Conservation (phyloP, 331 rosid species). For the Phaseolus coccineus region DNA sequence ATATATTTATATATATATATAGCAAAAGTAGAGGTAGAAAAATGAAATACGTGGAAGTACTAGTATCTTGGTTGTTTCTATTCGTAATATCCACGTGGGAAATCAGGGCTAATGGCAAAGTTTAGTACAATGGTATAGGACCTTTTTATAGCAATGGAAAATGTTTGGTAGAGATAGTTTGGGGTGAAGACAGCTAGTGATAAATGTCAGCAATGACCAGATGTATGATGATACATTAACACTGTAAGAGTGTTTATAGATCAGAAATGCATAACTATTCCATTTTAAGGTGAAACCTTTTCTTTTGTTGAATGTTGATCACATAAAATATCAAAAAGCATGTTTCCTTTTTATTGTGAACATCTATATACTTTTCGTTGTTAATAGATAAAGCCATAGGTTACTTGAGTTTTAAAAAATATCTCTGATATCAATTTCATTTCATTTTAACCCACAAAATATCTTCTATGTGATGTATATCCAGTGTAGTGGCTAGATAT, state of each 20-base stretch:
- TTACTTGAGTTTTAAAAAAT: neutral
- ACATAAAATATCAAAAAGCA: neutral
- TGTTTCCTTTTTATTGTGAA: neutral
- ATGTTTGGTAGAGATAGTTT: slow-evolving; percentile 5
- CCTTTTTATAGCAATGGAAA: slow-evolving; percentile 10
- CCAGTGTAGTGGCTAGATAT: neutral
- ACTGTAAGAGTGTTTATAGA: neutral
- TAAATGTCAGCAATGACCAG: neutral
- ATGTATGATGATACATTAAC: neutral
- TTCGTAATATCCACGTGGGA: slow-evolving; percentile 18
- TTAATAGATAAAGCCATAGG: neutral
- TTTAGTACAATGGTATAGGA: slow-evolving; percentile 17
- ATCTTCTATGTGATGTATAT: neutral
- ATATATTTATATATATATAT: neutral
- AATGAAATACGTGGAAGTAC: slow-evolving; percentile 3
- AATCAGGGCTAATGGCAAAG: slow-evolving; percentile 5
- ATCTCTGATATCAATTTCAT: neutral
- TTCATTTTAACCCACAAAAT: neutral
- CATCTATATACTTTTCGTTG: neutral
- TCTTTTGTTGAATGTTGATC: neutral
- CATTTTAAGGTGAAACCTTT: neutral
- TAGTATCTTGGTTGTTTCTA: slow-evolving; percentile 1
- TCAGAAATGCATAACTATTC: neutral
- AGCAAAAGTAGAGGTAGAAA: neutral
- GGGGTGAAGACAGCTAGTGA: slow-evolving; percentile 18